Evolutionary conservation across 257 asterid genomes (phyloP), one percentile per base, ranked within the genome.

Genomic region (Marsdenia floribunda): DNA sequence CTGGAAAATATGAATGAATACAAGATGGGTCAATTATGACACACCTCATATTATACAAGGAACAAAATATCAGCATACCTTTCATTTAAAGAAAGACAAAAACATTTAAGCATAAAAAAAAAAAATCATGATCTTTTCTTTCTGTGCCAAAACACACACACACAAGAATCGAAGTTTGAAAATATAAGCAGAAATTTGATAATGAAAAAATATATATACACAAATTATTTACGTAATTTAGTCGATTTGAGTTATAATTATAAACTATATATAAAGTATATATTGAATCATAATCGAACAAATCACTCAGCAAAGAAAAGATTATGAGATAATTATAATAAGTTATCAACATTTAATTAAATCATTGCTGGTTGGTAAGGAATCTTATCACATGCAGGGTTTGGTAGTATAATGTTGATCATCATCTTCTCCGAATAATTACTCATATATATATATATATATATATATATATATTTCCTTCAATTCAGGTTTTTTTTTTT

Each of bases 111-210:
- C 61, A 58, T 47, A 6, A 42, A 8, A 44, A 42, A 5, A 42
- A 72, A 81, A 83, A 70, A 81, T 83, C 85, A 70, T 19, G 76
- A 79, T 60, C 60, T 68, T 76, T 15, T 53, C 8, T 65, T 55
- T 6, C 3, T 55, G 33, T 29, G 33, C 33, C 33, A 29, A 1
- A 29, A 29, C 33, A 29, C 33, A 29, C 33, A 29, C 33, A 29
- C 33, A 29, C 33, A 29, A 29, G 1, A 29, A 29, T 29, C 1
- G 33, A 29, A 29, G 33, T 29, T 29, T 29, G 33, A 29, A 29
- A 29, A 29, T 0, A 29, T 29, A 29, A 0, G 33, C 33, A 29
- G 33, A 29, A 29, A 29, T 29, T 29, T 29, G 33, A 29, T 29
- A 29, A 29, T 29, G 0, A 29, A 29, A 29, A 0, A 29, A 29